Base-by-base conservation (phyloP, 2,329 filamentous ascomycete species). In the Pseudogymnoascus pannorum region DNA sequence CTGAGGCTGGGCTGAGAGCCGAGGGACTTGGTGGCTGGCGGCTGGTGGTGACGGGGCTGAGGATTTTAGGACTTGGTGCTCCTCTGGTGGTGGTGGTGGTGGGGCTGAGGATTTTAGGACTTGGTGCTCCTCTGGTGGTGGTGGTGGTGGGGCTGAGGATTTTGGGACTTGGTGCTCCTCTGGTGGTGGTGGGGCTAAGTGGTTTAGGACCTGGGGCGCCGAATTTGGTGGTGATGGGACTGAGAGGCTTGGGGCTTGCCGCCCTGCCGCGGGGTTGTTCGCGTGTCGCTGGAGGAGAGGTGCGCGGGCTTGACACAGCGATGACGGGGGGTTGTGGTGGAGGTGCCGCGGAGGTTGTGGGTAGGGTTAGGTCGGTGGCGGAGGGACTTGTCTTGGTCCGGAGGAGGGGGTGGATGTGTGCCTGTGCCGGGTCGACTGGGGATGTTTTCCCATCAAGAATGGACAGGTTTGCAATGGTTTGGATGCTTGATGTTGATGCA, bases 361-460 rank as follows among this genome's bases (percentile, higher is more conserved):
- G 26, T 16, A 31, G 48, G 7, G 24, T 18, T 6, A 54, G 9
- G 48, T 54, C 48, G 48, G 42, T 51, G 4, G 14, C 22, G 7
- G 42, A 51, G 14, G 42, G 42, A 2, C 26, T 31, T 8, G 48
- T 54, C 48, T 31, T 54, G 4, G 26, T 31, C n/a, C 48, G 48
- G 24, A 54, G 48, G 48, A 54, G 48, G 5, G 48, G 48, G 26
- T 54, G 48, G 48, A 54, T 54, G n/a, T 54, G 48, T 54, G 48
- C 48, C 14, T 54, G 48, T 31, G 48, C 48, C 0, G 48, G 48
- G 26, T 54, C 48, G 48, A 54, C 48, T 18, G 48, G 48, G 22
- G 42, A 51, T 16, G 42, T 11, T 51, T 29, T 51, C 48, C 48
- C 48, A 5, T 54, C 48, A 26, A 54, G n/a, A 26, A 54, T 54